Base-by-base conservation (phyloP, 495 filamentous ascomycete genomes). In the Lepidopterella palustris region DNA sequence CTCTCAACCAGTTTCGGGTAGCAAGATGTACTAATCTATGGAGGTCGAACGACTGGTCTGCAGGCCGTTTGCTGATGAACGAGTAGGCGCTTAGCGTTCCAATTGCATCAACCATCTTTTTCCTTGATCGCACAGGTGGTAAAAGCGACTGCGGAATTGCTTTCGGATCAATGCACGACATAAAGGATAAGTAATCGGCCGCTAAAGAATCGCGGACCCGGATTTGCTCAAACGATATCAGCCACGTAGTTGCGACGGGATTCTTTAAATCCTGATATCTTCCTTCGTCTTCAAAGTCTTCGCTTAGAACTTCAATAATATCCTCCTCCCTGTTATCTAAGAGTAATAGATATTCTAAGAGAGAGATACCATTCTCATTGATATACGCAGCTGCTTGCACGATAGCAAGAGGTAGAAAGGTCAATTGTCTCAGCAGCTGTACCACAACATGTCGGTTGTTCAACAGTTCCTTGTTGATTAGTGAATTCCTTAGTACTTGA, bases 211-310 rank as follows among this genome's bases (percentile, higher is more conserved):
- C 47, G 0, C 58, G 49, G 6, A 66, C 45, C 28, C 58, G 70
- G 9, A 83, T 78, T 59, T 82, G 76, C 0, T 70, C 53, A 53
- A 84, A 80, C 0, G 80, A 81, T 0, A 80, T 76, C 0, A 77
- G 68, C 81, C 79, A 85, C 0, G 81, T 85, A 0, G 71, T 73
- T 1, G 77, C 79, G 1, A 84, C 72, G 5, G 82, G 73, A 53
- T 82, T 84, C 20, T 75, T 66, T 20, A 61, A 71, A 5, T 69
- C 72, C 5, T 39, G 40, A 55, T 81, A 80, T 48, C 79, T 66
- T 5, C 71, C 64, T 4, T 72, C 57, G 35, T 82, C 78, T 6
- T 72, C 68, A 53, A 82, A 85, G 6, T 82, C 80, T 65, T 73
- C 62, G 51, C 76, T 79, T 10, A 84, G 61, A 5, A 83, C 63